Base-by-base conservation (phyloP, 495 filamentous ascomycete genomes). In the Glonium stellatum region DNA sequence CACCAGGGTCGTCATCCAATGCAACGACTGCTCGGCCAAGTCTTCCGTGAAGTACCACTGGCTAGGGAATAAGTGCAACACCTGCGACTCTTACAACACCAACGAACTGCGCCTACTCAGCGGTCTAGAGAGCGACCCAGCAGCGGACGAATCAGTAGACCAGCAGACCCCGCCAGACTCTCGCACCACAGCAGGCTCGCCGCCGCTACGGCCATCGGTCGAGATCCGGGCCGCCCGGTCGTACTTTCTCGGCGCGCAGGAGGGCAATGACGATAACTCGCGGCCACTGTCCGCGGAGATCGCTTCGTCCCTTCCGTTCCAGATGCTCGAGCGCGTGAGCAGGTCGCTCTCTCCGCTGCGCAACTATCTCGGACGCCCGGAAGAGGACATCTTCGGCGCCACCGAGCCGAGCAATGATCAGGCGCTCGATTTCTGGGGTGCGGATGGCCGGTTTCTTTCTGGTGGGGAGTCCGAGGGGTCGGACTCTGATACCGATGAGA, bases 11-110 rank as follows among this genome's bases (percentile, higher is more conserved):
- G 78, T 89, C 51, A 81, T 97, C 52, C 86, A 87, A 56, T 99
- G 93, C 70, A 97, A 97, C 71, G 93, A 99, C 72, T 99, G 93
- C 73, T 84, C 83, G 42, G 87, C 87, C 19, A 95, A 91, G 70
- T 88, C 85, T 48, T 82, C 84, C 35, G 89, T 91, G 19, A 79
- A 82, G 46, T 99, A 95, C 68, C 93, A 99, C 70, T 99, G 95
- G 89, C 75, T 97, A 18, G 93, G 93, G 4, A 78, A 95, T 25
- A 95, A 92, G 75, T 99, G 93, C 72, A 83, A 82, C 25, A 80
- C 90, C 74, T 87, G 73, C 63, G 73, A 75, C 46, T 70, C 70
- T 34, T 76, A 72, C 65, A 76, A 76, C 60, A 76, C 73, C n/a
- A 73, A 70, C 60, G 72, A 74, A 54, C 55, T 76, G 56, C 66